Conservation (phyloP, 1,284 basidiomycete genomes). For the Inonotus hispidus region DNA sequence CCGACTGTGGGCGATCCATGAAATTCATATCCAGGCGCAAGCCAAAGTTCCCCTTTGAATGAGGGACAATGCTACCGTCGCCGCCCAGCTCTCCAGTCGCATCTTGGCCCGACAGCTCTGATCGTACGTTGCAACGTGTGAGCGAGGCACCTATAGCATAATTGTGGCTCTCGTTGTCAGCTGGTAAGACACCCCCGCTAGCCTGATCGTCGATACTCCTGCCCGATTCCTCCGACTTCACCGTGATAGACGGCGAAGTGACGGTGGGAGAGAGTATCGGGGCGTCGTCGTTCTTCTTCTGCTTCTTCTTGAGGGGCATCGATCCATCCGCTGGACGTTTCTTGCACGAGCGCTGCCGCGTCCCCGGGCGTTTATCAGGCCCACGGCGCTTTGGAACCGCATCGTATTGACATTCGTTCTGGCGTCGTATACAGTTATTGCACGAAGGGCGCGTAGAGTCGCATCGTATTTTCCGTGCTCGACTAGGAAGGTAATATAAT, state of each 20-base stretch:
- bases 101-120: neutral
- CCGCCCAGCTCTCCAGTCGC: neutral
- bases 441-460: slow-evolving; percentile 75
- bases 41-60: slow-evolving; percentile 6
- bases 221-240: slow-evolving; percentile 2
- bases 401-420: slow-evolving; percentile 73
- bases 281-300: slow-evolving; percentile 30
- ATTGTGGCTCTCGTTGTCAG: neutral
- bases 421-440: slow-evolving; percentile 71
- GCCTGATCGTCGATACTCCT: neutral
- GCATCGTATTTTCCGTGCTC: slow-evolving; percentile 76
- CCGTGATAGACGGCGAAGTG: neutral
- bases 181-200: neutral
- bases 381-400: slow-evolving; percentile 72
- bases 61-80: neutral
- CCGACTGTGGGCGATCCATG: slow-evolving; percentile 11
- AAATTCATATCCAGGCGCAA: slow-evolving; percentile 19
- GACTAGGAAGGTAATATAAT: slow-evolving; percentile 39
- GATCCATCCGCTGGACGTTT: slow-evolving; percentile 58
- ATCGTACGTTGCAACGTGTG: neutral
- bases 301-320: slow-evolving; percentile 55
- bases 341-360: slow-evolving; percentile 75
- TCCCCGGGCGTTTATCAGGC: slow-evolving; percentile 77
- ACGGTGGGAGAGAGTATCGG: neutral
- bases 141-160: neutral